A percentile compares a stretch with the other conserved stretches of the same genome.
phyloP scores from a whole-genome alignment of 2,329 filamentous ascomycete species.

The Tolypocladium ophioglossoides region DNA sequence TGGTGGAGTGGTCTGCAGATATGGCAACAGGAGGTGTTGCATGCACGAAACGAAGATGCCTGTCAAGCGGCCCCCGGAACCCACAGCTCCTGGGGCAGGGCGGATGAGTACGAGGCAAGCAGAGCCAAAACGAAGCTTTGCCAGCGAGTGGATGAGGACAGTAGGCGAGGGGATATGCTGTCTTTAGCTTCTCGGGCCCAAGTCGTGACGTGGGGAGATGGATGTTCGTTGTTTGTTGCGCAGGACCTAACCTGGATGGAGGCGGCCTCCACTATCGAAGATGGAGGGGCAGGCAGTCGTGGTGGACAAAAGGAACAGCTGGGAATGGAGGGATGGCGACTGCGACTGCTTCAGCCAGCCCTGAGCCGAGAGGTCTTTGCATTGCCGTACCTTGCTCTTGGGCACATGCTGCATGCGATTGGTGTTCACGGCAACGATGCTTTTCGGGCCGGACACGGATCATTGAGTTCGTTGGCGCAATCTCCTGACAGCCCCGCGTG shows the following conservation, averaged over 20 bases:
- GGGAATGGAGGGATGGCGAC: neutral
- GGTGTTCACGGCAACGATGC: neutral
- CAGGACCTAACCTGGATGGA: neutral
- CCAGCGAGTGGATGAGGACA: neutral
- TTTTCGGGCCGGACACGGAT: neutral
- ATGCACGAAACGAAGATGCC: neutral
- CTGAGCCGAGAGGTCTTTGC: neutral
- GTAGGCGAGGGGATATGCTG: neutral
- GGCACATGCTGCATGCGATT: neutral
- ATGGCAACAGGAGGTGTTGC: neutral
- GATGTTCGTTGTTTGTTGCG: neutral
- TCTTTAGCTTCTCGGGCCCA: neutral
- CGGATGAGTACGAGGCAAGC: neutral
- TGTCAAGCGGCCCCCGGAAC: neutral
- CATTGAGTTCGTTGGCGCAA: neutral
- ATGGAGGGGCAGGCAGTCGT: neutral
- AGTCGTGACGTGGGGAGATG: neutral
- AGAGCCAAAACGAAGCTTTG: neutral
- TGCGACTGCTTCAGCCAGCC: neutral
- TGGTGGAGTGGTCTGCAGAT: conserved; percentile 3
- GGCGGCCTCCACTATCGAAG: neutral
- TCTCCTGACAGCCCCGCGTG: neutral
- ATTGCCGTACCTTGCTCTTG: neutral
- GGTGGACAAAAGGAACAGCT: neutral
- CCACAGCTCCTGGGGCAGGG: neutral